phyloP scores from a whole-genome alignment of 2,329 filamentous ascomycete species.

The Arthroderma sp. region DNA sequence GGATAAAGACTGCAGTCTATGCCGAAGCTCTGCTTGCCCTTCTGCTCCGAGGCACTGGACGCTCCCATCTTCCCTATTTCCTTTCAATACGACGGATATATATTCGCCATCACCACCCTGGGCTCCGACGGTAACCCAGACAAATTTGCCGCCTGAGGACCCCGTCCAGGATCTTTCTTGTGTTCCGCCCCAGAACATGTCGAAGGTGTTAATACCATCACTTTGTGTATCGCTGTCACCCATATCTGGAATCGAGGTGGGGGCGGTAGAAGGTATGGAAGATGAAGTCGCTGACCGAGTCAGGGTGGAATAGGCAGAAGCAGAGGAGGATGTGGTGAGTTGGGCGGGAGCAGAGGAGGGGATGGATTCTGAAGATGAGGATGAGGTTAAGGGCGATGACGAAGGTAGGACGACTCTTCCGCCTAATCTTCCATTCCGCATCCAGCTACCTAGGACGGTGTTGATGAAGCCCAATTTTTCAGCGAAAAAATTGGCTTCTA shows the following conservation, averaged over 20 bases:
- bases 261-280: not conserved
- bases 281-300: not conserved
- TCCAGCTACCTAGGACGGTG: constrained; percentile 29
- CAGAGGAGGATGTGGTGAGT: constrained; percentile 8
- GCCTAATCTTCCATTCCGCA: constrained; percentile 25
- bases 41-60: constrained; percentile 9
- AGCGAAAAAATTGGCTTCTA: constrained; percentile 32
- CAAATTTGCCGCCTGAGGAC: constrained; percentile 35
- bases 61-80: constrained; percentile 5
- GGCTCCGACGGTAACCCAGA: constrained; percentile 39
- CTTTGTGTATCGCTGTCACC: too few relatives aligned
- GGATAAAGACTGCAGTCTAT: constrained; percentile 8
- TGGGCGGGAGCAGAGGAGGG: not conserved
- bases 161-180: constrained; percentile 28
- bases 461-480: constrained; percentile 31
- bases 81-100: constrained; percentile 24
- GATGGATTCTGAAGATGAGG: constrained; percentile 1
- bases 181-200: constrained; percentile 30
- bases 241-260: too few relatives aligned
- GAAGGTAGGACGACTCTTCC: constrained; percentile 15
- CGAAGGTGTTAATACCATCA: constrained; percentile 4
- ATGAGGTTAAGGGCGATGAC: not conserved
- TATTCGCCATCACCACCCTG: constrained; percentile 35
- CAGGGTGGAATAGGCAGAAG: not conserved
- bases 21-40: constrained; percentile 7